Evolutionary conservation across 805 yeast species (phyloP).

Genomic region (Yamadazyma takamatsuzukensis): DNA sequence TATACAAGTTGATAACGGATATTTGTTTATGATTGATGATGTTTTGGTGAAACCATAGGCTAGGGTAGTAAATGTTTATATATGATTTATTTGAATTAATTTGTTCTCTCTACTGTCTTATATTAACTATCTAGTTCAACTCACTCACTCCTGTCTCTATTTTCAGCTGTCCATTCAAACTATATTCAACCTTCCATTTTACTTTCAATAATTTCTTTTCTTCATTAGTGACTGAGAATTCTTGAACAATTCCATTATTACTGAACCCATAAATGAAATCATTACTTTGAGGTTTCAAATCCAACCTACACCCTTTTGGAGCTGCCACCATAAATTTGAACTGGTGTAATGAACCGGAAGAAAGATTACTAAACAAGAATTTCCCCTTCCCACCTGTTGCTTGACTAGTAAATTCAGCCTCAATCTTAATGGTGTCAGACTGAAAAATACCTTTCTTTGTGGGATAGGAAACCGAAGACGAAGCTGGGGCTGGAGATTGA

Average conservation of each 20-base stretch:
- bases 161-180: conserved; percentile 40
- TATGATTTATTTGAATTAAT: neutral
- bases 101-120: neutral
- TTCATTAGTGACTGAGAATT: conserved; percentile 36
- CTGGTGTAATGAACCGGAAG: conserved; percentile 41
- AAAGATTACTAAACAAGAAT: conserved; percentile 50
- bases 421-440: conserved; percentile 47
- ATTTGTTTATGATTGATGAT: conserved; percentile 34
- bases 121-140: neutral
- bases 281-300: conserved; percentile 60
- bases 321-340: conserved; percentile 67
- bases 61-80: conserved; percentile 3
- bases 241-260: conserved; percentile 52
- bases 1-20: conserved; percentile 36
- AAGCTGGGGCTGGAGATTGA: conserved; percentile 11
- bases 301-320: conserved; percentile 58
- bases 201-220: conserved; percentile 48
- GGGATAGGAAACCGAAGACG: conserved; percentile 13
- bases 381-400: conserved; percentile 38
- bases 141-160: conserved; percentile 57
- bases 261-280: conserved; percentile 47
- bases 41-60: conserved; percentile 23
- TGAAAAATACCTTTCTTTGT: conserved; percentile 32
- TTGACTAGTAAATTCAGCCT: conserved; percentile 36
- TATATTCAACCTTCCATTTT: conserved; percentile 70